Evolutionary conservation across 2,329 filamentous ascomycete genomes (phyloP), one percentile per base, ranked within the genome.

Genomic region (Pseudogymnoascus sp.): DNA sequence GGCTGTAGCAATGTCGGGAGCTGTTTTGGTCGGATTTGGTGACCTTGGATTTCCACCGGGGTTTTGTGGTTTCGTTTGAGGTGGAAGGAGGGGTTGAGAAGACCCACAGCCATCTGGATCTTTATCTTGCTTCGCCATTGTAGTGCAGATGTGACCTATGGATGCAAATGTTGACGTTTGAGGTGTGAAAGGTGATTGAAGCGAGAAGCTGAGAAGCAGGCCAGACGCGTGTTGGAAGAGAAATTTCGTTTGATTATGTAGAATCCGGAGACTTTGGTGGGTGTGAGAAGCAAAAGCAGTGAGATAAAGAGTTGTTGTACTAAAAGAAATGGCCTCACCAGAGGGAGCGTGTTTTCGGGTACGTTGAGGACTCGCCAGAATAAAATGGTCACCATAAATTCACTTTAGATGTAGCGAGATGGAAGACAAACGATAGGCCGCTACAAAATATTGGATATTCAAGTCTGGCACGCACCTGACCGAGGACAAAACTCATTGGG

Each of bases 371-470:
- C 22, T 47, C 14, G 11, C 39, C 11, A 43, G 12, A 25, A 7
- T n/a, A 16, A 32, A 54, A 28, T 32, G 25, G n/a, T 54, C 47
- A 54, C 47, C 16, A 54, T 20, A 22, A 54, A 54, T 54, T 54
- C 47, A 54, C 47, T 54, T 54, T 12, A 14, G 16, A 14, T 9
- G 16, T 34, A 54, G 47, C n/a, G 47, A 34, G 20, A 54, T 54
- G 16, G 47, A 32, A 28, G 47, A 54, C 47, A 54, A 54, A 32
- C n/a, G 9, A 54, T 54, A 18, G 28, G n/a, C 28, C 47, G 47
- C 47, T 54, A 54, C 47, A 54, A 54, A 54, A 20, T 32, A 54
- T 54, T 54, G 47, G 47, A 54, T 54, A 34, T 54, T 54, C 47
- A 54, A 54, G n/a, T 12, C 43, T 54, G n/a, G 28, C 25, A 20